Evolutionary conservation across 176 grass and related monocot genomes (phyloP), one percentile per base, ranked within the genome.

Genomic region (Juncus inflexus): DNA sequence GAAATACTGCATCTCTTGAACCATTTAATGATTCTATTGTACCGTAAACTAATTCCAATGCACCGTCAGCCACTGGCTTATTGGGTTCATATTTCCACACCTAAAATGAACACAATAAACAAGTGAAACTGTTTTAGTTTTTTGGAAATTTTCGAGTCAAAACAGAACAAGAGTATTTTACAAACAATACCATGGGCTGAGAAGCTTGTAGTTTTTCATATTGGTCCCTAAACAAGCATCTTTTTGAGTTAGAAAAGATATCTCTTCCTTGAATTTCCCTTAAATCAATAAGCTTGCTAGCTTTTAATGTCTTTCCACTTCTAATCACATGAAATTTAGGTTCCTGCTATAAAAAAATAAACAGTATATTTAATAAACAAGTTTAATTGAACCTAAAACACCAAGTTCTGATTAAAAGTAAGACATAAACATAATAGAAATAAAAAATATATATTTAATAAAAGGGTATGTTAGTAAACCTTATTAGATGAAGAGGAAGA

Each of bases 241-340:
- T 56, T 70, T 3, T 16, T 42, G 52, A 70, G n/a, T 57, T 70
- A 37, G 39, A 70, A 19, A 28, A 41, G 7, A 70, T 40, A 70
- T 70, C 7, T 58, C 66, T 70, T 57, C 66, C 66, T 57, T 70
- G 66, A 70, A 38, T 70, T 42, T 70, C 66, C 55, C 66, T 70
- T 11, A 70, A 57, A 55, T 9, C 3, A n/a, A 70, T 15, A 57
- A 70, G 66, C 5, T 70, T 36, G 40, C 37, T 42, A 28, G 40
- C 7, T 70, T 70, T 70, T 37, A 70, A 55, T 36, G 50, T 11
- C 55, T 42, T 54, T 9, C 12, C 28, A 8, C 63, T 64, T 65
- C 42, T 39, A 40, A 64, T 51, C 42, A 52, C 3, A 57, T 63
- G n/a, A 12, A 62, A 51, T 75, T 75, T 60, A 52, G 12, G 14